Conservation (phyloP, 495 filamentous ascomycete genomes). For the Chaetomium fimeti region DNA sequence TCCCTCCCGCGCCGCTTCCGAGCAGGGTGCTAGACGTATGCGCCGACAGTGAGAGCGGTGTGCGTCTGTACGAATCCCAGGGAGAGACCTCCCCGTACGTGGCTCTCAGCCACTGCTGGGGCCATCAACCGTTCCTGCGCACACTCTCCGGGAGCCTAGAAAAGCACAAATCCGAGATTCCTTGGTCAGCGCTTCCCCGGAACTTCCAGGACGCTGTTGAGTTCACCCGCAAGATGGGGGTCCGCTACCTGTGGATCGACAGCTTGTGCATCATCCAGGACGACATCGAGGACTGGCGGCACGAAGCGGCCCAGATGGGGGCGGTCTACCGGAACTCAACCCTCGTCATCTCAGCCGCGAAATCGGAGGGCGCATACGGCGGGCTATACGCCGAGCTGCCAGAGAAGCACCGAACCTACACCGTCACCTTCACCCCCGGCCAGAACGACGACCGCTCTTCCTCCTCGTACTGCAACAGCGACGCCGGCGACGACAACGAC, state of each 20-base stretch:
- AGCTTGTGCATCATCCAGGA: conserved; percentile 42
- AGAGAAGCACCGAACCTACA: background rate
- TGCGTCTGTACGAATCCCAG: conserved; percentile 17
- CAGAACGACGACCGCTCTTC: background rate
- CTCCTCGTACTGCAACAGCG: background rate
- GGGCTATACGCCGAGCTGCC: background rate
- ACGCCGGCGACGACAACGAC: background rate
- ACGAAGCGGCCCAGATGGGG: conserved; percentile 21
- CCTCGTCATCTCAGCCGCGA: conserved; percentile 26
- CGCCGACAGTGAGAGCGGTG: background rate
- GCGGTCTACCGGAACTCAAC: conserved; percentile 16
- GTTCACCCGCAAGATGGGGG: conserved; percentile 27
- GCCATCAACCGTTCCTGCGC: conserved; percentile 3
- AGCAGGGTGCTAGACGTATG: conserved; percentile 11
- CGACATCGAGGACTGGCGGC: conserved; percentile 22
- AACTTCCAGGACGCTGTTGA: conserved; percentile 32
- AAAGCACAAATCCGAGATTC: conserved; percentile 4
- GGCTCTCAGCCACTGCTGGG: conserved; percentile 21
- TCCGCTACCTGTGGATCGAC: conserved; percentile 44
- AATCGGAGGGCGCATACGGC: conserved; percentile 2
- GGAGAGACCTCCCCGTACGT: conserved; percentile 1
- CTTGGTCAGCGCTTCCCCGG: conserved; percentile 17
- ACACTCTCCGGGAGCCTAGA: conserved; percentile 8
- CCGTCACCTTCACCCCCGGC: background rate
- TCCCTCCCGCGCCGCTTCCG: background rate